Conservation (phyloP, 1,284 basidiomycete genomes). For the Ustilago vetiveriae region DNA sequence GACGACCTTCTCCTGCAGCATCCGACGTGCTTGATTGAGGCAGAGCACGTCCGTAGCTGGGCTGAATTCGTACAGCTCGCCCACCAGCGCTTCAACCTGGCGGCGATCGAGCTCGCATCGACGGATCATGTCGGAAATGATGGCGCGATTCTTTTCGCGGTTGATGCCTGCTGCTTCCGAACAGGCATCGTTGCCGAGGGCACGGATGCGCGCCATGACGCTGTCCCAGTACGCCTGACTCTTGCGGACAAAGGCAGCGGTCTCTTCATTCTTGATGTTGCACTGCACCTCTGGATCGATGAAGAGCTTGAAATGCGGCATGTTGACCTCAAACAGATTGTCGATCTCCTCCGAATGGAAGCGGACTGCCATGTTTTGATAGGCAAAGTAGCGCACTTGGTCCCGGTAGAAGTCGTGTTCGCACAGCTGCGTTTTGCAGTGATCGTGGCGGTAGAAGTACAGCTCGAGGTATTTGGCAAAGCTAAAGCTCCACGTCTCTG, state of each 20-base stretch:
- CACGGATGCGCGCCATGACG: conserved; percentile 70
- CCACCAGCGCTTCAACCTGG: conserved; percentile 80
- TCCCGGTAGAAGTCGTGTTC: conserved; percentile 93
- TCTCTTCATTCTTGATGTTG: conserved; percentile 88
- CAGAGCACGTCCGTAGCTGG: conserved; percentile 80
- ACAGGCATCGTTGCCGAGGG: conserved; percentile 69
- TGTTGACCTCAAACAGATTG: conserved; percentile 81
- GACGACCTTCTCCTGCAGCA: conserved; percentile 92
- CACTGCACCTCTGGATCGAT: conserved; percentile 85
- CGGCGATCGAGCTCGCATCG: conserved; percentile 64
- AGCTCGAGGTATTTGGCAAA: conserved; percentile 92
- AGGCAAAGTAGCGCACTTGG: conserved; percentile 91
- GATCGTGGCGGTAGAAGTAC: conserved; percentile 85
- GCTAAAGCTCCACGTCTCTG: conserved; percentile 92
- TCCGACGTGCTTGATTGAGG: conserved; percentile 85
- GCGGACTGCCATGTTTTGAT: conserved; percentile 77
- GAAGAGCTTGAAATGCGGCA: conserved; percentile 86
- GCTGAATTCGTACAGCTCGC: conserved; percentile 71
- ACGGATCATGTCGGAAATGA: conserved; percentile 45
- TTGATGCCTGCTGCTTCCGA: conserved; percentile 47
- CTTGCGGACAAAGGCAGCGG: conserved; percentile 78
- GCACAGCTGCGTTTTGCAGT: conserved; percentile 80
- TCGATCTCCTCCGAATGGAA: conserved; percentile 87
- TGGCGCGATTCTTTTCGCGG: conserved; percentile 41
- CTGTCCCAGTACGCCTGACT: conserved; percentile 75